phyloP scores from a whole-genome alignment of 345 rosid genomes.

The Citrus unshiu region DNA sequence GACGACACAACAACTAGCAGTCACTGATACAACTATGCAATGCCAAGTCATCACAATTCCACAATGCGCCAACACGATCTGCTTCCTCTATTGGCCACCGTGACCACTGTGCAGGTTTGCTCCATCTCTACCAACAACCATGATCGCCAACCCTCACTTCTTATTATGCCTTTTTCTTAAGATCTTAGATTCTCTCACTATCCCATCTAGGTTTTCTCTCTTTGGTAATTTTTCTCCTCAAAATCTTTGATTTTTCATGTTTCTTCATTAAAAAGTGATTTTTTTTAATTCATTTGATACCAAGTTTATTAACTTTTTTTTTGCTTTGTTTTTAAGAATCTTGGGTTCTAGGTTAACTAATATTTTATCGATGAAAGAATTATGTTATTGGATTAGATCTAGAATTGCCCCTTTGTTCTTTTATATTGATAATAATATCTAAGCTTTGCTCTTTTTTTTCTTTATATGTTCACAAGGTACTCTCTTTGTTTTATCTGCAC shows the following conservation, averaged over 20 bases:
- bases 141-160: conserved; percentile 31
- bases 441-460: conserved; percentile 21
- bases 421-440: conserved; percentile 13
- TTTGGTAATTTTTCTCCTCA: conserved; percentile 14
- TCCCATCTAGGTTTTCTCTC: conserved; percentile 10
- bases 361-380: conserved; percentile 33
- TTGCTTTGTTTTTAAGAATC: conserved; percentile 30
- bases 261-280: conserved; percentile 23
- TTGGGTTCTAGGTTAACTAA: conserved; percentile 44
- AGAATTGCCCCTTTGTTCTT: conserved; percentile 32
- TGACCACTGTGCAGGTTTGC: too few species aligned
- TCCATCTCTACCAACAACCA: too few species aligned
- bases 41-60: too few species aligned
- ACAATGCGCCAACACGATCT: too few species aligned
- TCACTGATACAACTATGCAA: too few species aligned
- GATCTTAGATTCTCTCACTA: conserved; percentile 20
- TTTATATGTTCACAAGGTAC: conserved; percentile 28
- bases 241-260: conserved; percentile 1
- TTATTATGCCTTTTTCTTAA: conserved; percentile 21
- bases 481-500: conserved; percentile 36
- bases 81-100: too few species aligned
- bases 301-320: conserved; percentile 4
- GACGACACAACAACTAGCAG: too few species aligned
- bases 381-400: conserved; percentile 39
- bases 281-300: conserved; percentile 10